phyloP scores from a whole-genome alignment of 169 alveolate species.

The Eimeria acervulina region DNA sequence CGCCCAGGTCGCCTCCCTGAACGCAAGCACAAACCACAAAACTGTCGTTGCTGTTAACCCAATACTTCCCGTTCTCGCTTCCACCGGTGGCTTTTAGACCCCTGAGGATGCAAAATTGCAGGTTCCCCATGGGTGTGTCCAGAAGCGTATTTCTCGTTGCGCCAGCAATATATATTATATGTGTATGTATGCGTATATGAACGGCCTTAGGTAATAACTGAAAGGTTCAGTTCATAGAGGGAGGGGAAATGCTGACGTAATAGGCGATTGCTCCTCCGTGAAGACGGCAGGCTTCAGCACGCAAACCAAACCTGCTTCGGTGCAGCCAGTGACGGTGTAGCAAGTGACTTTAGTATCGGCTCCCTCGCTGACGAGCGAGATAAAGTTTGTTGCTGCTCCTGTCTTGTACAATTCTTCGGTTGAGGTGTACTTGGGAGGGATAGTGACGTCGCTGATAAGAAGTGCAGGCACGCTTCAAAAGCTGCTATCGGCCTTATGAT shows the following conservation, averaged over 20 bases:
- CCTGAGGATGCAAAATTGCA: not conserved
- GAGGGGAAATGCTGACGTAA: constrained; percentile 9
- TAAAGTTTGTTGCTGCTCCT: constrained; percentile 52
- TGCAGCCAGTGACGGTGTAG: constrained; percentile 47
- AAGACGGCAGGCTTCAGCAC: constrained; percentile 32
- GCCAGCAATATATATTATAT: not conserved
- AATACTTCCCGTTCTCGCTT: not conserved
- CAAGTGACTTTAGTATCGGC: not conserved
- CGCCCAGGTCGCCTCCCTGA: constrained; percentile 33
- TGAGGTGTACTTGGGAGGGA: constrained; percentile 42
- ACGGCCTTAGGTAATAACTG: not conserved
- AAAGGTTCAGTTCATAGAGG: not conserved
- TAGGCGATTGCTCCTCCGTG: not conserved
- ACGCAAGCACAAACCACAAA: not conserved
- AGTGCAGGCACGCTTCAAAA: not conserved
- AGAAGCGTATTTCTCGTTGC: not conserved
- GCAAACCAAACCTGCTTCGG: constrained; percentile 22
- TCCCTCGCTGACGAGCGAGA: constrained; percentile 61
- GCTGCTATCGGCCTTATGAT: not conserved
- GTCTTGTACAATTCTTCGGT: not conserved
- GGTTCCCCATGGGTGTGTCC: not conserved
- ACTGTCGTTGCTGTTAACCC: not conserved
- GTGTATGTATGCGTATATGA: not conserved
- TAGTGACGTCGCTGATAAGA: constrained; percentile 15
- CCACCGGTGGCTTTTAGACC: not conserved